These are phyloP conservation scores for Cladorrhinum sp. DNA, from an alignment of 2,329 filamentous ascomycete genomes.

Conservation along the genomic window DNA sequence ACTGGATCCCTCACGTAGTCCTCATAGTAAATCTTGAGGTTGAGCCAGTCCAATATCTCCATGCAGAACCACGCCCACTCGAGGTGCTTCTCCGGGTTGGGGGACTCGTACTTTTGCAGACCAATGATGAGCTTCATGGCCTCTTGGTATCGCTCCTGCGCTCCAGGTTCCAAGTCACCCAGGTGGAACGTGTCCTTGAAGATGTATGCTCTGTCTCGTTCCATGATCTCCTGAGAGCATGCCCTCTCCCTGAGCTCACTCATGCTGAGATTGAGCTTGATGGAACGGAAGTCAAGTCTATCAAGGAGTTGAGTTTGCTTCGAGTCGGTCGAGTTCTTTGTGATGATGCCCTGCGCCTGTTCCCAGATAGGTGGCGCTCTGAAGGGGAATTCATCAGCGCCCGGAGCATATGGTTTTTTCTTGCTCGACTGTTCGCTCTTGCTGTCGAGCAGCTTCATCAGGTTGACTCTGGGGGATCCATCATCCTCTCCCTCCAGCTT, in stretches of 20 bases:
- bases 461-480: not conserved
- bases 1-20: constrained; percentile 21
- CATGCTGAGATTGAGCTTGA: constrained; percentile 9
- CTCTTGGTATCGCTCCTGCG: constrained; percentile 37
- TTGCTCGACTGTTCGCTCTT: not conserved
- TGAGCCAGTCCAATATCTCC: constrained; percentile 30
- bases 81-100: constrained; percentile 5
- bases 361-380: constrained; percentile 19
- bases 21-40: constrained; percentile 26
- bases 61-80: constrained; percentile 31
- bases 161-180: constrained; percentile 41
- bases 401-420: constrained; percentile 3
- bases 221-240: constrained; percentile 10
- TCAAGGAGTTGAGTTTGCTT: not conserved
- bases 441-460: not conserved
- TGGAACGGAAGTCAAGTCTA: constrained; percentile 4
- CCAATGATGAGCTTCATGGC: constrained; percentile 36
- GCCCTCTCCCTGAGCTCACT: constrained; percentile 4
- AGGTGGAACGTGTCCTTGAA: constrained; percentile 45
- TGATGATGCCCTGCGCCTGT: constrained; percentile 10
- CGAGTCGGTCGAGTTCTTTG: not conserved
- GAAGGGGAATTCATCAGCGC: constrained; percentile 8
- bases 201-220: constrained; percentile 16
- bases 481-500: not conserved
- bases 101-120: constrained; percentile 26